Conservation (phyloP, 306 rosid species). For the Cicer arietinum region DNA sequence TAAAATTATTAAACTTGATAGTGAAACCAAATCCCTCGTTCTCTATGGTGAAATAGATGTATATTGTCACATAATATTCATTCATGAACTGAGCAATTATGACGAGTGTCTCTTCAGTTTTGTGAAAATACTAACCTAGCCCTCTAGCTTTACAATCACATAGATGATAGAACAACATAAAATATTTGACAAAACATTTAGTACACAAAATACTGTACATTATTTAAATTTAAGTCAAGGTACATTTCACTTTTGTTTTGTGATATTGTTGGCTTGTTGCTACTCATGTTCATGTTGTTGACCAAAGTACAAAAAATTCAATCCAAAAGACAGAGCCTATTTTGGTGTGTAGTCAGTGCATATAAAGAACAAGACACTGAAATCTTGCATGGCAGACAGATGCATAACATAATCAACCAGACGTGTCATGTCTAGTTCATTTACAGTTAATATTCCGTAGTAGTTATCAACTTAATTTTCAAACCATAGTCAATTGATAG, state of each 20-base stretch:
- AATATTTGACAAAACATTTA: constrained; percentile 9
- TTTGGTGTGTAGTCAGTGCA: constrained; percentile 13
- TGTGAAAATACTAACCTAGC: background rate
- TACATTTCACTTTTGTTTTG: background rate
- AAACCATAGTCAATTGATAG: too few species aligned
- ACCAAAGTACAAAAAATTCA: constrained; percentile 22
- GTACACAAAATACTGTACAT: background rate
- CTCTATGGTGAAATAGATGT: too few species aligned
- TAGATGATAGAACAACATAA: constrained; percentile 2
- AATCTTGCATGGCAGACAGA: constrained; percentile 23
- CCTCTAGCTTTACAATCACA: background rate
- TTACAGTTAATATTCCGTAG: too few species aligned
- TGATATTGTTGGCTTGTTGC: background rate
- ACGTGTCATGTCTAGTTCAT: too few species aligned
- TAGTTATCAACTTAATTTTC: too few species aligned
- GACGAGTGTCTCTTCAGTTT: background rate
- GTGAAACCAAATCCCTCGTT: too few species aligned
- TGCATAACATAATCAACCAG: background rate
- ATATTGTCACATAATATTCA: background rate
- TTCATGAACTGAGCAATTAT: background rate
- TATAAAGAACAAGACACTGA: constrained; percentile 17
- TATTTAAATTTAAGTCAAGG: background rate
- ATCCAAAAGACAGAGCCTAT: constrained; percentile 8
- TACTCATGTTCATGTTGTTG: background rate
- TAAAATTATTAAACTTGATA: too few species aligned